Evolutionary conservation across 139 green algal species (phyloP), one percentile per base, ranked within the genome.

Genomic region (Edaphochlamys debaryana): DNA sequence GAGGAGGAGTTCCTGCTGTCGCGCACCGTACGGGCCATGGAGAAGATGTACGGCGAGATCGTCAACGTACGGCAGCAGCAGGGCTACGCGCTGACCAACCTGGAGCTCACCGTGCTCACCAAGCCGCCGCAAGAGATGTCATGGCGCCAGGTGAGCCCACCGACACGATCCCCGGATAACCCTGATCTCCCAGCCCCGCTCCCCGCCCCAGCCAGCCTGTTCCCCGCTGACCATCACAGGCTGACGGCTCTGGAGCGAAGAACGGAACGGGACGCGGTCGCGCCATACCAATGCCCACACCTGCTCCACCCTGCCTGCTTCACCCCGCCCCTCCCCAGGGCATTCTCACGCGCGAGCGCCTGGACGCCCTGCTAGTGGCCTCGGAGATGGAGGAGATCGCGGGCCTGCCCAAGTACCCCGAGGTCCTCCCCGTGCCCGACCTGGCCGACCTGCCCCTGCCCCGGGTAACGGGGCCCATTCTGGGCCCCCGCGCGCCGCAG

Each of bases 351-450:
- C 77, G 91, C 20, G 84, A 89, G 50, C 82, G 85, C 38, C 87
- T 94, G 29, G 91, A 94, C 75, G 79, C 85, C 22, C 71, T 87
- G 79, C 85, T 94, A 34, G 79, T 93, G 64, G 71, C 89, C 37
- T 89, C 89, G 22, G 91, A 94, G 60, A 68, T 82, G 64, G 91
- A 92, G 42, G 72, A 48, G 9, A 85, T 93, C 36, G 60, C 76
- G 1, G 91, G 87, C 0, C 83, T 93, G 82, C 85, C 86, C 0
- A 68, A 68, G 0, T 78, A 82, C 34, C 90, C 90, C 19, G 67
- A 69, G 2, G 17, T 38, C 0, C 85, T 94, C 15, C 88, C 90
- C 3, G 74, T 85, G 22, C 83, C 87, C 23, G 71, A 58, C 20
- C 69, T 83, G 54, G 70, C 78, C 0, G 79, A 82, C 54, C 48